Evolutionary conservation across 2,329 filamentous ascomycete species (phyloP), one percentile per base, ranked within the genome.

Genomic region (Apiospora arundinis): DNA sequence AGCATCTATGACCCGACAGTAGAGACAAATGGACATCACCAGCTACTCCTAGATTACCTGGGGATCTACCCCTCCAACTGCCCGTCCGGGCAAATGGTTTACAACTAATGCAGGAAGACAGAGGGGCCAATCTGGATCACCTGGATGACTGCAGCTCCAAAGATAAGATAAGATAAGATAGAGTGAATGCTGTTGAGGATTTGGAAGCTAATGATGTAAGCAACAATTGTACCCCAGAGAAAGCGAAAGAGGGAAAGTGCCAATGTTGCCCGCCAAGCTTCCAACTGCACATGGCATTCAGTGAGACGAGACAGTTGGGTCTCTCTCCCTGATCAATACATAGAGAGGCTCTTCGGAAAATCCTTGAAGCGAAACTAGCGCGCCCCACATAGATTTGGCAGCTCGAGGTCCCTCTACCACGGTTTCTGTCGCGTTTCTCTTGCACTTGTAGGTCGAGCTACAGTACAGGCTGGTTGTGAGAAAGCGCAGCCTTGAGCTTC

Each of bases 401-500:
- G 32, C 32, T 40, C 32, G 32, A 63, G 56, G 32, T 37, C 56
- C 56, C 56, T 60, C 52, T 18, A 63, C 28, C 56, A 63, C 56
- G 56, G 56, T 63, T 40, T 40, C 56, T 40, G 56, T 63, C 56
- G 21, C 32, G 32, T 37, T 40, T 63, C 56, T 40, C 56, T 63
- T 63, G 32, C 56, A 37, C 21, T 63, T 63, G 32, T 21, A 56
- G 49, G 18, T 40, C n/a, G 32, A 63, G 56, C 66, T 68, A 25
- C 66, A 68, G 48, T 68, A 25, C 66, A 68, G 48, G 44, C 49
- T 37, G 28, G 45, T 32, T 32, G 46, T 40, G 37, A 25, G 74
- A 78, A 72, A 74, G 80, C 83, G 83, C 83, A 80, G 82, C 78
- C 79, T 80, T 78, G 75, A 76, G 72, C 75, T 69, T 73, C 71